A percentile compares a stretch with the other conserved stretches of the same genome.
phyloP scores from a whole-genome alignment of 139 green algal species.

The Volvox africanus region DNA sequence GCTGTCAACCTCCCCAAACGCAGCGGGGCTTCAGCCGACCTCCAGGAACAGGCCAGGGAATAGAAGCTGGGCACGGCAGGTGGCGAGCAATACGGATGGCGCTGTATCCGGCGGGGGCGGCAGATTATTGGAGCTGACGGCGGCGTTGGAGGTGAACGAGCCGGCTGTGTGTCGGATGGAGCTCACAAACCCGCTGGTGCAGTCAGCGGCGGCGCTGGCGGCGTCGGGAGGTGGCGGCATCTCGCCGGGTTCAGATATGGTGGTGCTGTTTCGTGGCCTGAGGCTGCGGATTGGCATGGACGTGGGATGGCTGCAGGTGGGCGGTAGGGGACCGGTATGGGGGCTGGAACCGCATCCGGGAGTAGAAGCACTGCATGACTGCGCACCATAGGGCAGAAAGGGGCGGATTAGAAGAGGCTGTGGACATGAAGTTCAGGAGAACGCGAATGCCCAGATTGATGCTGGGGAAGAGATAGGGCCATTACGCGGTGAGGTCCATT shows the following conservation, averaged over 20 bases:
- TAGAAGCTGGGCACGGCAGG: neutral
- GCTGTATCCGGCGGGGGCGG: neutral
- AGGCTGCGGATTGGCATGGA: neutral
- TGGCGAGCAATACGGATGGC: neutral
- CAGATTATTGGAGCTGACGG: neutral
- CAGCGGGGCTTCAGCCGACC: neutral
- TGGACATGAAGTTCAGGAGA: neutral
- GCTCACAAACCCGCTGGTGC: neutral
- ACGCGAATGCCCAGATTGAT: neutral
- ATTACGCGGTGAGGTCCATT: no score
- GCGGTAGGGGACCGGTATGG: neutral
- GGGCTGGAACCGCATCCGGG: neutral
- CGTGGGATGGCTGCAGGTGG: constrained; percentile 1
- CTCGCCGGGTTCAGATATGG: neutral
- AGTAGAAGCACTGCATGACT: neutral
- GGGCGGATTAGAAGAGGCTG: no score
- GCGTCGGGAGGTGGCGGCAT: neutral
- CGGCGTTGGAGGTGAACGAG: neutral
- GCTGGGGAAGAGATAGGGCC: no score
- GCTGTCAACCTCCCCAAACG: neutral
- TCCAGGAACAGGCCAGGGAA: neutral
- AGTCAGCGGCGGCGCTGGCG: neutral
- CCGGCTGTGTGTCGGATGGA: neutral
- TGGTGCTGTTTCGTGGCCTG: constrained; percentile 7
- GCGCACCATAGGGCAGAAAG: neutral